Percentiles rank a stretch among this genome's conserved stretches.
Evolutionary conservation across 1,284 basidiomycete species (phyloP).

Genomic region (Ganoderma boninense): DNA sequence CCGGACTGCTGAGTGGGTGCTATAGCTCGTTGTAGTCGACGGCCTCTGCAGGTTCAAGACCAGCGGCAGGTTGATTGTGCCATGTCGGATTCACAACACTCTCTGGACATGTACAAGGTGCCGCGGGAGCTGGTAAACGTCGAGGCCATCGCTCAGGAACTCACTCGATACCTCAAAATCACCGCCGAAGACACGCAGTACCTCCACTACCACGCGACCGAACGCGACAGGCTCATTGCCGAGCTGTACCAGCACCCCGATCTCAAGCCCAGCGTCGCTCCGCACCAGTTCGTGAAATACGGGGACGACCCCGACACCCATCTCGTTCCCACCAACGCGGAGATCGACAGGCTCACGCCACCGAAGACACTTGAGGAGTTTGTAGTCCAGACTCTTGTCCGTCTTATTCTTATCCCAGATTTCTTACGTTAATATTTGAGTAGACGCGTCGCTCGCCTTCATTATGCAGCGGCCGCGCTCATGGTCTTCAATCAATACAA

Average conservation of each 20-base stretch:
- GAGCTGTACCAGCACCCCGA: slow-evolving; percentile 15
- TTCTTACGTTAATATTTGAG: background rate
- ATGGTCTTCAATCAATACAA: slow-evolving; percentile 21
- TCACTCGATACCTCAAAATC: slow-evolving; percentile 9
- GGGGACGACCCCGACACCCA: slow-evolving; percentile 6
- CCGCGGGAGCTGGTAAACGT: background rate
- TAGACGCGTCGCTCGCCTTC: slow-evolving; percentile 18
- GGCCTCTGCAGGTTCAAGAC: no score
- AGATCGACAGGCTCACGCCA: slow-evolving; percentile 18
- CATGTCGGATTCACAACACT: no score
- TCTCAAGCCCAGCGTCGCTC: slow-evolving; percentile 2
- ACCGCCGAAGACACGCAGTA: slow-evolving; percentile 12
- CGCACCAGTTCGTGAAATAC: background rate
- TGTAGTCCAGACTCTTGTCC: background rate
- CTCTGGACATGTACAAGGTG: background rate
- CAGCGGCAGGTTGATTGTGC: no score
- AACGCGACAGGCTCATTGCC: slow-evolving; percentile 17
- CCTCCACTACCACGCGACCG: slow-evolving; percentile 12
- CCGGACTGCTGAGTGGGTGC: no score
- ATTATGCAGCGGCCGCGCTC: slow-evolving; percentile 9
- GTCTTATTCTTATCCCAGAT: background rate
- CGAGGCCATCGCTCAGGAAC: background rate
- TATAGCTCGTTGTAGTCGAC: no score
- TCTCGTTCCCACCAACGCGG: slow-evolving; percentile 13
- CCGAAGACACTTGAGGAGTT: slow-evolving; percentile 20